Evolutionary conservation across 73 alveolate species (phyloP), one percentile per base, ranked within the genome.

Genomic region (Tetrahymena elliotti): DNA sequence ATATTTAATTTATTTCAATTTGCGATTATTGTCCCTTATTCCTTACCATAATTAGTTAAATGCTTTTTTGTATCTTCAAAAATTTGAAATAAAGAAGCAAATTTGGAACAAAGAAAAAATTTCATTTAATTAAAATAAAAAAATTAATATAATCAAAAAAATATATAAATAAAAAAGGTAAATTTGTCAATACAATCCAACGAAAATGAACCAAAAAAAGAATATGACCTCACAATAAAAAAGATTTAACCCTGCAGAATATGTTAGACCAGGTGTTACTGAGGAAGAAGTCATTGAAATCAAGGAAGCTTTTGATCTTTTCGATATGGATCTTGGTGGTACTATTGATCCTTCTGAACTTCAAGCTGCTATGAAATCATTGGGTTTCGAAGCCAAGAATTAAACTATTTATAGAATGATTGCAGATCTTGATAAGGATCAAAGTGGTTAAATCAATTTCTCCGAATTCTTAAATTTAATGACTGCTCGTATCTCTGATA

Each of bases 271-370:
- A 36, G 99, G 99, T 37, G 96, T 98, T 38, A 98, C 99, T 36
- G 99, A 98, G 93, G 99, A 98, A 93, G 99, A 98, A 94, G 98
- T 97, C 52, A 98, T 97, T 20, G 99, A 98, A 93, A 98, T 98
- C 84, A 97, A 98, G 68, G 99, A 98, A 84, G 99, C 99, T 33
- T 98, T 98, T 97, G 99, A 98, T 95, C 97, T 98, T 52, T 95
- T 95, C 35, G 97, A 95, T 88, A 94, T 94, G 52, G 99, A 97
- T 88, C 99, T 94, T 47, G 94, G 95, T 41, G 99, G 99, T 8
- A 94, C 98, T 88, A 97, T 98, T 83, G 99, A 98, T 93, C 99
- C 99, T 38, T 97, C 96, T 94, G 99, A 98, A 97, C 97, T 98
- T 47, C 98, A 97, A 95, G 99, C 98, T 88, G 98, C 99, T 88